Evolutionary conservation across 2,329 filamentous ascomycete species (phyloP), one percentile per base, ranked within the genome.

Genomic region (Beauveria sp.): DNA sequence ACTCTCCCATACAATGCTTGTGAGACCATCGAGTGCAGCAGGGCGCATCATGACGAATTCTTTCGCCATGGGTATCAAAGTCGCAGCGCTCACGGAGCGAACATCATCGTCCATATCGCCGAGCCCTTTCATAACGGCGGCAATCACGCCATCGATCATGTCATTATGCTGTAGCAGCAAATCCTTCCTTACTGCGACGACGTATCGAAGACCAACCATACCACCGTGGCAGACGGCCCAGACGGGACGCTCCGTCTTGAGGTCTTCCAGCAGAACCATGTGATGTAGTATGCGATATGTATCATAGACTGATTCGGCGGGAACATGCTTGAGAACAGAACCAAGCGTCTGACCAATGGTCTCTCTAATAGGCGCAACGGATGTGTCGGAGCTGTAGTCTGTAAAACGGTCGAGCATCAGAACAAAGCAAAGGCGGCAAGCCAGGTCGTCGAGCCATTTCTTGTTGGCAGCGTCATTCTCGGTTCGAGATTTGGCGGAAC

Each of bases 141-240:
- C 84, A 60, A 97, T 88, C 5, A 98, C 90, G 4, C 93, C 95
- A 72, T 99, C 95, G 73, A 99, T 92, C 73, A 99, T 88, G 55
- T 88, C 84, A 28, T 83, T 84, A 68, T 97, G 89, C 69, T 91
- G 84, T 28, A 98, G 83, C 6, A 99, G 83, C 3, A 99, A 79
- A 71, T 98, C 95, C 68, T 95, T 97, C 55, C 95, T 86, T 42
- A 99, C 91, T 9, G 95, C 95, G 34, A 99, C 95, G 52, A 99
- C 85, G 70, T 99, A 99, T 68, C 93, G 85, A 69, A 99, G 77
- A 8, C 95, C 95, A 52, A 98, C 93, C 95, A 99, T 99, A 65
- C 95, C 95, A 66, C 95, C 95, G 73, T 99, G 96, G 69, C 93
- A 96, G 43, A 97, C 90, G 63, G 96, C 91, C 95, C 95, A 99